Evolutionary conservation across 139 green algal species (phyloP).

Genomic region (Chlorella sp.): DNA sequence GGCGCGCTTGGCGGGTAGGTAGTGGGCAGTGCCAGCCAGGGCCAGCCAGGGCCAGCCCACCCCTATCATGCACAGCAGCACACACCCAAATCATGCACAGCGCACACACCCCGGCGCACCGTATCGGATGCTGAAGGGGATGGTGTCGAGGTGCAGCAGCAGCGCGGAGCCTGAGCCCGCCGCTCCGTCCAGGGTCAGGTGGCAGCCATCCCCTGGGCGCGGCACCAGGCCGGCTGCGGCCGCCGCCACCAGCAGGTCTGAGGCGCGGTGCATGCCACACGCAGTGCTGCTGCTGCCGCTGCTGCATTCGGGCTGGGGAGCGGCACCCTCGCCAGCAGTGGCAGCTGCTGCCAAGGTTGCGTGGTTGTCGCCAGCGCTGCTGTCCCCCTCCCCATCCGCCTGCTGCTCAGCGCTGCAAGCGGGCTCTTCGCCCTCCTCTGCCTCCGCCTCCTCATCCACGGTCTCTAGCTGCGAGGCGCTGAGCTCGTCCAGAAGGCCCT

Average conservation of each 20-base stretch:
- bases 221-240: conserved; percentile 18
- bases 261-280: too few species aligned
- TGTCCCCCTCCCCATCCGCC: neutral
- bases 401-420: neutral
- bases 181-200: neutral
- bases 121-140: conserved; percentile 28
- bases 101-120: neutral
- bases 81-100: neutral
- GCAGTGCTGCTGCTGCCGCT: too few species aligned
- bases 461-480: neutral
- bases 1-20: too few species aligned
- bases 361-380: neutral
- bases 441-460: neutral
- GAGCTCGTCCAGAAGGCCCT: neutral
- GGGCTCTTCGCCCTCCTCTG: neutral
- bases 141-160: conserved; percentile 32
- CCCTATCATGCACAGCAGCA: too few species aligned
- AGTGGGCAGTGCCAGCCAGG: too few species aligned
- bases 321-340: neutral
- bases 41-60: too few species aligned
- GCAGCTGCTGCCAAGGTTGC: conserved; percentile 1
- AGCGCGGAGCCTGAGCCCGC: neutral
- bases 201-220: conserved; percentile 20
- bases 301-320: neutral
- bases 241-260: neutral